phyloP scores from a whole-genome alignment of 176 grass and related monocot genomes.

The Triticum monococcum region DNA sequence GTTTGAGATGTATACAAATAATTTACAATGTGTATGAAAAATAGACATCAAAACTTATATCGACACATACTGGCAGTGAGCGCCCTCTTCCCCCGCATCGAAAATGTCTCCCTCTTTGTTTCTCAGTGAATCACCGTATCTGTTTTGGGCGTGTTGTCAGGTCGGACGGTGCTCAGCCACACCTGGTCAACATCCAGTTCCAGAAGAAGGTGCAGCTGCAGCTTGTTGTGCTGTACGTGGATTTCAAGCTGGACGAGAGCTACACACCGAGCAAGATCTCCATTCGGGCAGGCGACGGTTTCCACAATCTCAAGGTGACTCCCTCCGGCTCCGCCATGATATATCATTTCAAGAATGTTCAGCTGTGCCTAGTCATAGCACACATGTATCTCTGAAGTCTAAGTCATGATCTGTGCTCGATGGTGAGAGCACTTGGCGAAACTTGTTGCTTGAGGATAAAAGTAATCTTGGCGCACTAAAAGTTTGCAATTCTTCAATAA shows the following conservation, averaged over 20 bases:
- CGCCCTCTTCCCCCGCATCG: not conserved
- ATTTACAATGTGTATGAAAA: no score
- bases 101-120: not conserved
- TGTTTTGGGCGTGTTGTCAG: constrained; percentile 29
- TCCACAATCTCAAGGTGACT: constrained; percentile 90
- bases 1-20: no score
- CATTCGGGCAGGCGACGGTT: constrained; percentile 73
- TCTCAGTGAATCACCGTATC: not conserved
- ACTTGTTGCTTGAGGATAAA: no score
- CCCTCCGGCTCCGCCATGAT: not conserved
- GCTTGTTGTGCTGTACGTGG: constrained; percentile 69
- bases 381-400: not conserved
- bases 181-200: constrained; percentile 94
- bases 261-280: constrained; percentile 96
- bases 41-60: no score
- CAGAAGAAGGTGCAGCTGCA: constrained; percentile 94
- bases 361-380: not conserved
- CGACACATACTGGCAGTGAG: constrained; percentile 71
- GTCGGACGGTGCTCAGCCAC: constrained; percentile 87
- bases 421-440: no score
- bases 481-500: not conserved
- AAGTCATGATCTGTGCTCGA: not conserved
- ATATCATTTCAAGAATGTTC: not conserved
- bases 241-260: constrained; percentile 91
- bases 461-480: not conserved